Evolutionary conservation across 139 green algal species (phyloP).

Genomic region (Diplosphaera chodatii): DNA sequence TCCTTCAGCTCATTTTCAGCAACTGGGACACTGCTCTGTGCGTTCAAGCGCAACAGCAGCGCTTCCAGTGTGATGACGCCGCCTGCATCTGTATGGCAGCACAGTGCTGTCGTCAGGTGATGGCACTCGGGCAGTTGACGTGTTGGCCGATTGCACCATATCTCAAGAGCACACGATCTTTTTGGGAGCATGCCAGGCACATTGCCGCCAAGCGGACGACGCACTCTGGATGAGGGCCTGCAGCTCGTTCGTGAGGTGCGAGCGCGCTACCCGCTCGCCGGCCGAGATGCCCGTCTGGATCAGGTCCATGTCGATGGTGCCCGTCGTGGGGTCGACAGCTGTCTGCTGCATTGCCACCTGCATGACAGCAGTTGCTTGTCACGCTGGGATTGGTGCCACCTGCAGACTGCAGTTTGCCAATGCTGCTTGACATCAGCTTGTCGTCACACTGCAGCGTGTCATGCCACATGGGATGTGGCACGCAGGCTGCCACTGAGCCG

Average conservation of each 20-base stretch:
- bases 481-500: too few species aligned
- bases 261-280: slow-evolving; percentile 27
- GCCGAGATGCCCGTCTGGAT: slow-evolving; percentile 39
- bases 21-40: slow-evolving; percentile 29
- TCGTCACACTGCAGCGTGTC: too few species aligned
- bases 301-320: slow-evolving; percentile 68
- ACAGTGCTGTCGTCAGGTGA: background rate
- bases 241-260: slow-evolving; percentile 28
- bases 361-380: slow-evolving; percentile 10
- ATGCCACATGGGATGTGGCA: too few species aligned
- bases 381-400: too few species aligned
- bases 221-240: slow-evolving; percentile 23
- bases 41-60: slow-evolving; percentile 16
- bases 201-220: too few species aligned
- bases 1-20: slow-evolving; percentile 5
- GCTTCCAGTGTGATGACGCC: slow-evolving; percentile 19
- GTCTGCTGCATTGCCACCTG: slow-evolving; percentile 71
- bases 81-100: background rate
- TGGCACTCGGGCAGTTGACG: too few species aligned
- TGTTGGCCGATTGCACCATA: too few species aligned
- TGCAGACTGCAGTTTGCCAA: too few species aligned
- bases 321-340: slow-evolving; percentile 66
- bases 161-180: too few species aligned
- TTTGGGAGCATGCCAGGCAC: too few species aligned
- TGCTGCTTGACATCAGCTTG: too few species aligned